Percentiles rank a stretch among this genome's conserved stretches.
Evolutionary conservation across 306 rosid species (phyloP).

Genomic region (Vigna angularis): DNA sequence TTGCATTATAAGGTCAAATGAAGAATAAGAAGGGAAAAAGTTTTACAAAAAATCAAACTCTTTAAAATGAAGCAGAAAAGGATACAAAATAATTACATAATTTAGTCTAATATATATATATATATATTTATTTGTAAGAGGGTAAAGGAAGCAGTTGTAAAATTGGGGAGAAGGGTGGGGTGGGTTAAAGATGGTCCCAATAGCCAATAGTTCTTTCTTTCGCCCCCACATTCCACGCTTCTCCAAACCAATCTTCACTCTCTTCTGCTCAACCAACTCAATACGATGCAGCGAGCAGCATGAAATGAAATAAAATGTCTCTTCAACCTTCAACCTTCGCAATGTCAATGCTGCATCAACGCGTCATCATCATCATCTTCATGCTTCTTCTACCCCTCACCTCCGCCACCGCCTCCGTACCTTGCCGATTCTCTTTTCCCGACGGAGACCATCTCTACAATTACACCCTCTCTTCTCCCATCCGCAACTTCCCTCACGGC

Average conservation of each 20-base stretch:
- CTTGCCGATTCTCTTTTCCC: slow-evolving; percentile 61
- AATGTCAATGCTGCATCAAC: slow-evolving; percentile 50
- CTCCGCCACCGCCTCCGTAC: slow-evolving; percentile 26
- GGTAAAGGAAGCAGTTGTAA: too few species aligned
- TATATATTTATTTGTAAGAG: too few species aligned
- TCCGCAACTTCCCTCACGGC: slow-evolving; percentile 79
- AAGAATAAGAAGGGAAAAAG: too few species aligned
- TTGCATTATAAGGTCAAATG: too few species aligned
- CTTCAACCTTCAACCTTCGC: slow-evolving; percentile 13
- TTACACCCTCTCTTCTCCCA: slow-evolving; percentile 75
- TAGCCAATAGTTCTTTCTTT: neutral
- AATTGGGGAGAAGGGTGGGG: too few species aligned
- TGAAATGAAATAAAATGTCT: slow-evolving; percentile 34
- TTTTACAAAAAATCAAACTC: too few species aligned
- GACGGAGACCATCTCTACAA: slow-evolving; percentile 67
- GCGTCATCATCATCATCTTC: slow-evolving; percentile 49
- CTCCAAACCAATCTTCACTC: neutral
- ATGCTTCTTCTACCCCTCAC: slow-evolving; percentile 46
- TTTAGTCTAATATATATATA: too few species aligned
- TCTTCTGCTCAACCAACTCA: neutral
- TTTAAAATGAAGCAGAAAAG: too few species aligned
- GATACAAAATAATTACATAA: too few species aligned
- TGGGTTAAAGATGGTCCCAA: too few species aligned
- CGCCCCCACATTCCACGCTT: neutral
- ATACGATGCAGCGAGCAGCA: neutral